Conservation (phyloP, 73 alveolate genomes). For the Paramecium sonneborni region DNA sequence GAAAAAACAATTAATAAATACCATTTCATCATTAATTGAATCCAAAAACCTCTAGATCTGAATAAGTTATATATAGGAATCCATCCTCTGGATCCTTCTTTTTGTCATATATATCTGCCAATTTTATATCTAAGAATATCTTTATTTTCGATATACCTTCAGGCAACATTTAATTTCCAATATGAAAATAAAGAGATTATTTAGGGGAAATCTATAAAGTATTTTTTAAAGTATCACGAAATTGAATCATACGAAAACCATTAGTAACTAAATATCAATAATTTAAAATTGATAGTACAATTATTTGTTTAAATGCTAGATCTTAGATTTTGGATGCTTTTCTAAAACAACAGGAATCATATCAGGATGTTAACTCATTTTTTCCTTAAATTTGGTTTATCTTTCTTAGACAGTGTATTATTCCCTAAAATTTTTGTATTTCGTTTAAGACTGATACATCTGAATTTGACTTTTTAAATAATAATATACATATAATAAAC, state of each 20-base stretch:
- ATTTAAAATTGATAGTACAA: not conserved
- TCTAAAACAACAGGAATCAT: slow-evolving; percentile 62
- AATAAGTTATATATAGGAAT: not conserved
- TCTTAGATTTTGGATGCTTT: slow-evolving; percentile 35
- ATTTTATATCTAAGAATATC: not conserved
- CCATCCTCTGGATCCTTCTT: not conserved
- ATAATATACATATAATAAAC: no score
- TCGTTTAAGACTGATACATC: not conserved
- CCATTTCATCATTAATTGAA: not conserved
- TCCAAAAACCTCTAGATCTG: slow-evolving; percentile 25
- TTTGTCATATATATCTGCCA: not conserved
- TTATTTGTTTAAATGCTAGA: not conserved
- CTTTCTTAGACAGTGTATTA: slow-evolving; percentile 3
- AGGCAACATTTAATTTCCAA: not conserved
- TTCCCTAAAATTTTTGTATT: slow-evolving; percentile 39
- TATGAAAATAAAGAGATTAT: not conserved
- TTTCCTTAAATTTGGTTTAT: not conserved
- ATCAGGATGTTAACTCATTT: slow-evolving; percentile 14
- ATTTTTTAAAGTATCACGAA: slow-evolving; percentile 28
- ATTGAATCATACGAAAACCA: slow-evolving; percentile 42
- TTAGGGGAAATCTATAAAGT: not conserved
- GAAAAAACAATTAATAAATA: not conserved
- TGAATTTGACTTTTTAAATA: not conserved
- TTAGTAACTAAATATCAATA: slow-evolving; percentile 57
- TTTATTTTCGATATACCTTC: not conserved